Percentiles rank a stretch among this genome's conserved stretches.
Conservation (phyloP, 2,329 filamentous ascomycete genomes). For the Neophaeococcomyces mojaviensis region DNA sequence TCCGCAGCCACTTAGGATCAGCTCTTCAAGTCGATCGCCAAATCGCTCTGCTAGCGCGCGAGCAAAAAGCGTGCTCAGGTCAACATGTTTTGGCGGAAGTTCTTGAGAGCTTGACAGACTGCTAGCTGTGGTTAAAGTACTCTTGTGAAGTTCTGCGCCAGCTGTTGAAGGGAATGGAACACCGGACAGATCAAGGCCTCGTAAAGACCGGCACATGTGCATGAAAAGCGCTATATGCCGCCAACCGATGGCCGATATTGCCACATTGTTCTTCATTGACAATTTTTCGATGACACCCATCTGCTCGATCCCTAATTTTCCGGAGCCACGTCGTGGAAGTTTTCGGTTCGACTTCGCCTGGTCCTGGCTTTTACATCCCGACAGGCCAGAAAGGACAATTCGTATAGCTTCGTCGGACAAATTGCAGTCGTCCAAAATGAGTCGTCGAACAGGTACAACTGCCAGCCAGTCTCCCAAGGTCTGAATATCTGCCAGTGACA, state of each 20-base stretch:
- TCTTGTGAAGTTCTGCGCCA: constrained; percentile 14
- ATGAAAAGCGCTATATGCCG: constrained; percentile 82
- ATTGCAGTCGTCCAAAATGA: constrained; percentile 80
- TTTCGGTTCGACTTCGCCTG: constrained; percentile 45
- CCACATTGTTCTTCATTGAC: constrained; percentile 79
- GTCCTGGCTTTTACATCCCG: constrained; percentile 67
- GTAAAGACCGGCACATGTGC: constrained; percentile 80
- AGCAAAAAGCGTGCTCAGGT: constrained; percentile 60
- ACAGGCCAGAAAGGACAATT: constrained; percentile 74
- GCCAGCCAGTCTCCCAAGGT: constrained; percentile 92
- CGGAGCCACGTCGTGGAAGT: constrained; percentile 31
- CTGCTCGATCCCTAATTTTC: constrained; percentile 26
- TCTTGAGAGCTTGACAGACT: constrained; percentile 11
- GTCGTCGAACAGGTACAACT: constrained; percentile 79
- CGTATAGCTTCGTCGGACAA: constrained; percentile 80
- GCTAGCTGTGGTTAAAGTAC: constrained; percentile 15
- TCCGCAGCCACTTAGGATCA: constrained; percentile 74
- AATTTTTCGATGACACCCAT: constrained; percentile 75
- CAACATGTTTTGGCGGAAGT: constrained; percentile 27
- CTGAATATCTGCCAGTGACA: constrained; percentile 74
- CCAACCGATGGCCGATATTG: constrained; percentile 82
- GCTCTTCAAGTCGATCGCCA: constrained; percentile 68
- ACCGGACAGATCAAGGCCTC: constrained; percentile 77
- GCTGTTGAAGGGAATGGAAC: constrained; percentile 57
- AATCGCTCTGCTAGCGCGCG: constrained; percentile 70